phyloP scores from a whole-genome alignment of 2,329 filamentous ascomycete genomes.

The Cadophora sp. region DNA sequence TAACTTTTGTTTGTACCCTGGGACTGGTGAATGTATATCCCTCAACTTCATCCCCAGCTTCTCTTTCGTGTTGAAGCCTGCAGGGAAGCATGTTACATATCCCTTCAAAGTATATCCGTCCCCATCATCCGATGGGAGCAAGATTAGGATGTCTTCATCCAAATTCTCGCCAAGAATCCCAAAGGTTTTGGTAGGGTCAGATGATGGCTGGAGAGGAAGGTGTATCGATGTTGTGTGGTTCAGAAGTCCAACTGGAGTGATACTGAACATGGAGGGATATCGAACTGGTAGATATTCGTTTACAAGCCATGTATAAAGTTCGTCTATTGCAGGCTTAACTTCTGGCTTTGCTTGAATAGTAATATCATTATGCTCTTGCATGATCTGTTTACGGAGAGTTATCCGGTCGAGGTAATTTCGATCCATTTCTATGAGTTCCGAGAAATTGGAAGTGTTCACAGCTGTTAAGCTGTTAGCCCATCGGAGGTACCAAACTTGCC shows the following conservation, averaged over 20 bases:
- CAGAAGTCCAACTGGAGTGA: conserved; percentile 46
- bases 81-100: conserved; percentile 62
- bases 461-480: conserved; percentile 47
- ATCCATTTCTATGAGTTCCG: conserved; percentile 65
- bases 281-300: conserved; percentile 61
- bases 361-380: conserved; percentile 51
- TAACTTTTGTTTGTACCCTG: conserved; percentile 61
- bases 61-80: conserved; percentile 61
- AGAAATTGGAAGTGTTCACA: conserved; percentile 57
- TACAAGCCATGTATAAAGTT: conserved; percentile 63
- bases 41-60: conserved; percentile 60
- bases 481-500: neutral
- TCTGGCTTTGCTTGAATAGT: conserved; percentile 49
- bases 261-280: conserved; percentile 59
- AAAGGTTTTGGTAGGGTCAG: conserved; percentile 51
- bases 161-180: conserved; percentile 57
- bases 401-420: conserved; percentile 62
- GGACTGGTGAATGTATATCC: conserved; percentile 65
- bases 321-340: conserved; percentile 55
- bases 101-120: conserved; percentile 60
- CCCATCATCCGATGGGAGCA: conserved; percentile 53
- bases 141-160: conserved; percentile 66
- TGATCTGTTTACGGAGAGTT: conserved; percentile 54
- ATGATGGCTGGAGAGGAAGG: conserved; percentile 48
- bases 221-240: conserved; percentile 55